Conservation (phyloP, 2,329 filamentous ascomycete species). For the Ilyonectria robusta region DNA sequence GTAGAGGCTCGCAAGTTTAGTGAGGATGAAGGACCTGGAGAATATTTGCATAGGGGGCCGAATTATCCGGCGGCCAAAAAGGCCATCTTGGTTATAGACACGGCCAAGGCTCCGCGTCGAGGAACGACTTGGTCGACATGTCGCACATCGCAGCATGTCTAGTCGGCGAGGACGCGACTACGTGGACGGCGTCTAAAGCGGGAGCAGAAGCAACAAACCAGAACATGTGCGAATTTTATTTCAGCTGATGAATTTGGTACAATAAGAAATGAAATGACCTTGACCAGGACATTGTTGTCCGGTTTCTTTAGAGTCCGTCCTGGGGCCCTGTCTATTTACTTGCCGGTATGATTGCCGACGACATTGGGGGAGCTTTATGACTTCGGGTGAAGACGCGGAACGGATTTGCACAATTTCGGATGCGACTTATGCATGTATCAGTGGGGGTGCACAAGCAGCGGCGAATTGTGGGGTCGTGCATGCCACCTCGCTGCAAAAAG, state of each 20-base stretch:
- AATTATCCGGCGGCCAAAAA: not conserved
- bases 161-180: slow-evolving; percentile 21
- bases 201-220: slow-evolving; percentile 7
- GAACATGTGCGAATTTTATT: slow-evolving; percentile 11
- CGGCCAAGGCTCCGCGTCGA: slow-evolving; percentile 23
- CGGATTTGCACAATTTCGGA: not conserved
- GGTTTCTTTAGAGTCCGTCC: slow-evolving; percentile 16
- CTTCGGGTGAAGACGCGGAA: slow-evolving; percentile 1
- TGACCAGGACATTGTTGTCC: slow-evolving; percentile 24
- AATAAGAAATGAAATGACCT: slow-evolving; percentile 7
- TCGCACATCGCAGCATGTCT: slow-evolving; percentile 31
- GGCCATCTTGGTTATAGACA: slow-evolving; percentile 10
- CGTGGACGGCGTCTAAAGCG: not conserved
- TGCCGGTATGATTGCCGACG: slow-evolving; percentile 28
- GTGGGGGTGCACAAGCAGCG: slow-evolving; percentile 5
- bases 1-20: slow-evolving; percentile 24
- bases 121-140: slow-evolving; percentile 29
- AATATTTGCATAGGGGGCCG: slow-evolving; percentile 8
- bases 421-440: not conserved
- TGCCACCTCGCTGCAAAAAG: slow-evolving; percentile 10
- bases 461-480: slow-evolving; percentile 8
- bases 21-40: slow-evolving; percentile 17
- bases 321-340: slow-evolving; percentile 10
- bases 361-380: slow-evolving; percentile 10
- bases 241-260: slow-evolving; percentile 14